A percentile compares a stretch with the other conserved stretches of the same genome.
phyloP scores from a whole-genome alignment of 768 basidiomycete genomes.

The Postia placenta region DNA sequence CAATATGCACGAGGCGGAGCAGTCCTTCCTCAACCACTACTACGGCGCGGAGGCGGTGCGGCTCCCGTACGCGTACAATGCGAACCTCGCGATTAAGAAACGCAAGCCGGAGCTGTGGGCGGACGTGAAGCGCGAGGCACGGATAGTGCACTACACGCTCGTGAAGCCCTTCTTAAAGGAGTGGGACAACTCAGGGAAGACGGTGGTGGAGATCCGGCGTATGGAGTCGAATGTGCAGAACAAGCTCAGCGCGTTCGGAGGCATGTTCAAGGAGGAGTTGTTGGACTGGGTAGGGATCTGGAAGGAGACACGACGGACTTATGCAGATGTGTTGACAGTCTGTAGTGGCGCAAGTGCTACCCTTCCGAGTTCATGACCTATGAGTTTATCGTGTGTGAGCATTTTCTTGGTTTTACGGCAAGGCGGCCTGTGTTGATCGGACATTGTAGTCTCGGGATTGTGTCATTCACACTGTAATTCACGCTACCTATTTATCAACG shows the following conservation, averaged over 20 bases:
- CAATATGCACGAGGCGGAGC: constrained; percentile 33
- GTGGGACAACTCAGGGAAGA: constrained; percentile 7
- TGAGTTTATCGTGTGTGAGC: no score
- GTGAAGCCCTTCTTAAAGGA: constrained; percentile 23
- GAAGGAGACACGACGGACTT: constrained; percentile 14
- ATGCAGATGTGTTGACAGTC: constrained; percentile 5
- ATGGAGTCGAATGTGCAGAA: constrained; percentile 15
- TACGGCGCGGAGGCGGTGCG: constrained; percentile 26
- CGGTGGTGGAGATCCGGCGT: constrained; percentile 15
- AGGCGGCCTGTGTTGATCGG: no score
- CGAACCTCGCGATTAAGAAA: constrained; percentile 30
- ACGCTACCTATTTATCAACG: no score
- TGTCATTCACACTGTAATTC: no score
- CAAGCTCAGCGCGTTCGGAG: constrained; percentile 8
- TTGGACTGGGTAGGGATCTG: constrained; percentile 20
- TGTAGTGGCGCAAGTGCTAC: background rate
- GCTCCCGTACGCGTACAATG: constrained; percentile 32
- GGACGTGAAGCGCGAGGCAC: constrained; percentile 22
- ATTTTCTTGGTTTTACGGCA: no score
- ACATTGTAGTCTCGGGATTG: no score
- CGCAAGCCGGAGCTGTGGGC: constrained; percentile 26
- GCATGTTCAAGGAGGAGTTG: constrained; percentile 17
- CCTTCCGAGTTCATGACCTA: no score
- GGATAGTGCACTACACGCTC: constrained; percentile 30
- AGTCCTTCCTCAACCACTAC: constrained; percentile 37